Conservation (phyloP, 2,329 filamentous ascomycete genomes). For the Fusarium mundagurra region DNA sequence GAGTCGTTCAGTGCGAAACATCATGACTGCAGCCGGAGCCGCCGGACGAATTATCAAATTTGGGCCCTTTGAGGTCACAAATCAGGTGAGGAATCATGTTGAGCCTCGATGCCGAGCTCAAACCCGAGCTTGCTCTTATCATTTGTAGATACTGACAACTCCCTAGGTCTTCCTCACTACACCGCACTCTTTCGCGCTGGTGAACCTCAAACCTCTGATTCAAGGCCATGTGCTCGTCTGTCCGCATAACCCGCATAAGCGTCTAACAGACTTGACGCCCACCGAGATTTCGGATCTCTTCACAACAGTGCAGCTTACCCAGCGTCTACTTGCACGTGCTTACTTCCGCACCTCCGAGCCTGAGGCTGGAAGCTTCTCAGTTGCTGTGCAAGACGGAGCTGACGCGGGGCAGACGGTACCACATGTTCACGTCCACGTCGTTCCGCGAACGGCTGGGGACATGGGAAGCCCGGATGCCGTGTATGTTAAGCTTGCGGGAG, state of each 20-base stretch:
- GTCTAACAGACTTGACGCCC: slow-evolving; percentile 77
- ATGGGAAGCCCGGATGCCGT: slow-evolving; percentile 70
- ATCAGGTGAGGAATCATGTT: slow-evolving; percentile 64
- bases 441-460: slow-evolving; percentile 74
- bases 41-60: slow-evolving; percentile 65
- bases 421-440: slow-evolving; percentile 93
- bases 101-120: not conserved
- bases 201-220: slow-evolving; percentile 94
- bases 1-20: slow-evolving; percentile 23
- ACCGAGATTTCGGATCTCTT: slow-evolving; percentile 85
- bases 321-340: slow-evolving; percentile 73
- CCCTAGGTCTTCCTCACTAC: slow-evolving; percentile 86
- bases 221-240: slow-evolving; percentile 94
- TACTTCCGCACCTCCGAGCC: slow-evolving; percentile 65
- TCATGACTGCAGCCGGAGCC: slow-evolving; percentile 46
- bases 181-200: slow-evolving; percentile 82
- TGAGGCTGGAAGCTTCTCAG: slow-evolving; percentile 81
- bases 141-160: not conserved
- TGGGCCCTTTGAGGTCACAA: slow-evolving; percentile 79
- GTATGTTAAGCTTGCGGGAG: slow-evolving; percentile 83
- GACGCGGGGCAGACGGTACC: slow-evolving; percentile 94
- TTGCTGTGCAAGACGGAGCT: slow-evolving; percentile 92
- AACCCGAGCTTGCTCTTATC: not conserved
- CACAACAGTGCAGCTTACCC: slow-evolving; percentile 82
- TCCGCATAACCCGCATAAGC: slow-evolving; percentile 73